These are phyloP conservation scores for Tuber calosporum DNA, from an alignment of 495 filamentous ascomycete genomes.

Conservation along the genomic window DNA sequence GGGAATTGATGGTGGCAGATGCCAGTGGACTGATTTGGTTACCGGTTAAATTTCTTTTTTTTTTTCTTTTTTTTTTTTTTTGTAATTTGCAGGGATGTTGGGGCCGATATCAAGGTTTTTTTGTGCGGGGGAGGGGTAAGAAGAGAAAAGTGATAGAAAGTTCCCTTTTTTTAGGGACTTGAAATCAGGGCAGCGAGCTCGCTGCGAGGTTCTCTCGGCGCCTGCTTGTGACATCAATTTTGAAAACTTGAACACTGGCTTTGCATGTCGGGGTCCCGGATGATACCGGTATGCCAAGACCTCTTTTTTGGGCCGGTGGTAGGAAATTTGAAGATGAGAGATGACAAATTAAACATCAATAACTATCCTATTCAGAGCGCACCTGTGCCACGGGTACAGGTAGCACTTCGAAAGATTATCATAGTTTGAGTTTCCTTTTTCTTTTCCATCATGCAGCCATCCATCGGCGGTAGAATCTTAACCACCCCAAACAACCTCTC, in stretches of 20 bases:
- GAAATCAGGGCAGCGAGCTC: neutral
- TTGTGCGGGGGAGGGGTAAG: neutral
- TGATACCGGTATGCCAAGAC: neutral
- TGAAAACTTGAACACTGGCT: neutral
- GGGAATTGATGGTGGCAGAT: neutral
- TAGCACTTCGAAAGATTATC: neutral
- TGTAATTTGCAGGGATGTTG: neutral
- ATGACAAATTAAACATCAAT: neutral
- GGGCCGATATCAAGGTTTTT: neutral
- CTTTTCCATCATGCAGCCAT: neutral
- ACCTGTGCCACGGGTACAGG: neutral
- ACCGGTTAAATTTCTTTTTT: neutral
- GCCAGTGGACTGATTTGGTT: neutral
- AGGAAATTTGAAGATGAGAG: neutral
- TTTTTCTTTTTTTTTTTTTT: neutral
- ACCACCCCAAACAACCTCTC: neutral
- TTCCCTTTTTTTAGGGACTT: neutral
- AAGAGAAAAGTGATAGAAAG: neutral
- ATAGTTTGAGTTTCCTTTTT: neutral
- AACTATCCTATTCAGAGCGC: neutral
- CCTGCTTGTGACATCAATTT: neutral
- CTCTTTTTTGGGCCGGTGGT: neutral
- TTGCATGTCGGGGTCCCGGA: neutral
- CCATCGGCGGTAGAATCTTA: neutral
- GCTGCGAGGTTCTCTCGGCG: neutral